Evolutionary conservation across 2,329 filamentous ascomycete species (phyloP).

Genomic region (Apiospora kogelbergensis): DNA sequence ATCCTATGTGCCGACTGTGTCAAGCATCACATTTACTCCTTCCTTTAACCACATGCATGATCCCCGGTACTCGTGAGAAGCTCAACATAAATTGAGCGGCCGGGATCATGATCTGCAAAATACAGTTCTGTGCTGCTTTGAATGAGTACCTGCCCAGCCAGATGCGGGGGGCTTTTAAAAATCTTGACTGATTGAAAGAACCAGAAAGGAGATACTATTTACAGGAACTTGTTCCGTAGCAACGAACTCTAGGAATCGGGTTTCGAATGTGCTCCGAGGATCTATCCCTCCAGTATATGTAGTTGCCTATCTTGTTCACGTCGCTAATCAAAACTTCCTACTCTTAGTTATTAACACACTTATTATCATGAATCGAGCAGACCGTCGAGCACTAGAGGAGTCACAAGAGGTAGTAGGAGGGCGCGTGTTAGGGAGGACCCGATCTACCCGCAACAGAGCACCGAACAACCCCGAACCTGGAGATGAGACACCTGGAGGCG

Average conservation of each 20-base stretch:
- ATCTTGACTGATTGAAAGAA: background rate
- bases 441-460: background rate
- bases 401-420: background rate
- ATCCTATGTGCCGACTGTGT: background rate
- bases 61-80: background rate
- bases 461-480: background rate
- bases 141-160: background rate
- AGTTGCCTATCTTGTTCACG: background rate
- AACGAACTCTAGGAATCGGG: background rate
- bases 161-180: background rate
- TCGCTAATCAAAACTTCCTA: background rate
- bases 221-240: background rate
- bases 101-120: background rate
- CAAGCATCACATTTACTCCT: background rate
- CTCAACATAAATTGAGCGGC: background rate
- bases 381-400: background rate
- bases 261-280: background rate
- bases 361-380: background rate
- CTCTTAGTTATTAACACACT: background rate
- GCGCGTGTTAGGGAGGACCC: background rate
- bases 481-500: background rate
- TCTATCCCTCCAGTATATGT: background rate
- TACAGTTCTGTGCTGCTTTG: background rate
- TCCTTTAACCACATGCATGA: background rate
- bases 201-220: background rate